Evolutionary conservation across 352 stramenopile genomes (phyloP).

Genomic region (Aphanomyces cochlioides): DNA sequence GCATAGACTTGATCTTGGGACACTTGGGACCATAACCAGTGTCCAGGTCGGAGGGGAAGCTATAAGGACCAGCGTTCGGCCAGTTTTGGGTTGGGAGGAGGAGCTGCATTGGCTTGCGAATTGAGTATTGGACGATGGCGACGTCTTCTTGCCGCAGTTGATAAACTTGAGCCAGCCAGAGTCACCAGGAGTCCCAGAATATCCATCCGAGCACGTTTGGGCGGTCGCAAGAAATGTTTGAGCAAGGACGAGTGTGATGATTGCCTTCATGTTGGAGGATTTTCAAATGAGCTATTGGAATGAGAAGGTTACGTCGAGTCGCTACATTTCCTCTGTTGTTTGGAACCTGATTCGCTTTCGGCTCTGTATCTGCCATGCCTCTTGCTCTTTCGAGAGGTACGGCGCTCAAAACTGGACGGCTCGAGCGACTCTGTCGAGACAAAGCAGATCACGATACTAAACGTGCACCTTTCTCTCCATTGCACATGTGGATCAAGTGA

Average conservation of each 20-base stretch:
- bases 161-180: constrained; percentile 1
- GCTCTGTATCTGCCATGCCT: not conserved
- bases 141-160: constrained; percentile 5
- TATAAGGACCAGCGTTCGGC: constrained; percentile 2
- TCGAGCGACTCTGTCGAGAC: not conserved
- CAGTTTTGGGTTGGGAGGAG: not conserved
- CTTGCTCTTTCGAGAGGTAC: not conserved
- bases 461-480: too few relatives aligned
- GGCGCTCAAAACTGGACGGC: not conserved
- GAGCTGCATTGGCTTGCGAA: not conserved
- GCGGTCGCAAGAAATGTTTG: not conserved
- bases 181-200: constrained; percentile 4
- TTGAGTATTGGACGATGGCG: constrained; percentile 3
- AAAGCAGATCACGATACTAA: too few relatives aligned
- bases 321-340: too few relatives aligned
- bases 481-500: too few relatives aligned
- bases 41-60: constrained; percentile 7
- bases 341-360: not conserved
- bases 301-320: too few relatives aligned
- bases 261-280: not conserved
- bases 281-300: not conserved
- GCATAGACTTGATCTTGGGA: constrained; percentile 9
- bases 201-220: not conserved
- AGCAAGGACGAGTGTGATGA: not conserved
- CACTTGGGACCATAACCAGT: constrained; percentile 7